Base-by-base conservation (phyloP, 73 alveolate genomes). In the Paramecium tetraurelia region DNA sequence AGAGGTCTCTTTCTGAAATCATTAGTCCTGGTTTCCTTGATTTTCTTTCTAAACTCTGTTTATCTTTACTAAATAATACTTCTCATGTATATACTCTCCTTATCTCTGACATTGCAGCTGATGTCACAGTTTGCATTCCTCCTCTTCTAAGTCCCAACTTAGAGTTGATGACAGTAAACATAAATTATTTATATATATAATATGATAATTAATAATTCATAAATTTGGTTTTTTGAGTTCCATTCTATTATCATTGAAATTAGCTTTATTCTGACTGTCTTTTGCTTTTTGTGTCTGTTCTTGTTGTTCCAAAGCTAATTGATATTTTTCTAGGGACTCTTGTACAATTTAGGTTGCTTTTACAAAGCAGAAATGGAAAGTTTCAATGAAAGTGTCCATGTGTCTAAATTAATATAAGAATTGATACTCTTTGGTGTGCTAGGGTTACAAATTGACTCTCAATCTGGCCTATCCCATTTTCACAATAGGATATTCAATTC, bases 401-500 rank as follows among this genome's bases (percentile, higher is more conserved):
- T 89, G 57, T 71, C 90, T 80, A 44, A 4, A n/a, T 36, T 44
- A 11, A 4, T 35, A 80, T 77, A 10, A 12, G 20, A 43, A 80
- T n/a, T 20, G 0, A 18, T 80, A 80, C 90, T 89, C 85, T 41
- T 70, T 70, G 4, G 94, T 70, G 40, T 89, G 94, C 72, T 89
- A 72, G 31, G 94, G 94, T 89, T 89, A 43, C 10, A 89, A 71
- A 83, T 89, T 89, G 43, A 89, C 92, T 89, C 94, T 89, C 21
- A 89, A 83, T 72, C 94, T 89, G 7, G 94, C 94, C 50, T 89
- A 58, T 16, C 75, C 75, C 75, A 44, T 59, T 70, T 48, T 59
- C 7, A 89, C 94, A 50, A 89, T 83, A 3, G 94, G 94, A 24
- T 89, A 89, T 89, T 89, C 94, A 27, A 89, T 89, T 59, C 94